phyloP scores from a whole-genome alignment of 164 flowering plant species.

The Magnolia sinica region DNA sequence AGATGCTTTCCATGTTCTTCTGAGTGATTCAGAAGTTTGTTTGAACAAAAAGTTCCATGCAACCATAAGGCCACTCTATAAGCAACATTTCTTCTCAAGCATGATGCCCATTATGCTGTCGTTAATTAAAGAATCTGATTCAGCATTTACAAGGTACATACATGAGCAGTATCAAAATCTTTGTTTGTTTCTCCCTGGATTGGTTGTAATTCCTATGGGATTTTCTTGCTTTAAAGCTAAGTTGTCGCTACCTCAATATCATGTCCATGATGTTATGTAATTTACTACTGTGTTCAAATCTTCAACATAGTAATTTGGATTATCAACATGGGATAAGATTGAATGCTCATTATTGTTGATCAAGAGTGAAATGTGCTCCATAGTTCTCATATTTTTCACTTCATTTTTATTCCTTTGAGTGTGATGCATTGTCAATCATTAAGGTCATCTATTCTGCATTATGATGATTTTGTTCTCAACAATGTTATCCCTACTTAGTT shows the following conservation, averaged over 20 bases:
- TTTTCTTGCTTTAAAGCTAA: background rate
- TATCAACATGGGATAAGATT: too few relatives aligned
- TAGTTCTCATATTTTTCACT: too few relatives aligned
- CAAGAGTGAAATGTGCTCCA: too few relatives aligned
- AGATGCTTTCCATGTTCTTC: constrained; percentile 73
- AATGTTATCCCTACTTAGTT: too few relatives aligned
- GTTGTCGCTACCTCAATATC: background rate
- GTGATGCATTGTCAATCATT: too few relatives aligned
- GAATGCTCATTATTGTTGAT: too few relatives aligned
- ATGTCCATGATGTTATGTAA: background rate
- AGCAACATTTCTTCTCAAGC: constrained; percentile 78
- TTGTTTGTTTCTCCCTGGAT: background rate
- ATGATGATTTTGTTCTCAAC: too few relatives aligned
- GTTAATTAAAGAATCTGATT: constrained; percentile 42
- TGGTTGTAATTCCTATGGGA: background rate
- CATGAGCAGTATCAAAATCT: background rate
- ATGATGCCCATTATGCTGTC: constrained; percentile 64
- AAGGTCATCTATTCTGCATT: too few relatives aligned
- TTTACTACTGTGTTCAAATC: background rate
- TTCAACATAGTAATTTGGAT: too few relatives aligned
- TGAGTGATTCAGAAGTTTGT: constrained; percentile 77
- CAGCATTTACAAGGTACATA: constrained; percentile 49
- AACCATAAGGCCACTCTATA: constrained; percentile 71
- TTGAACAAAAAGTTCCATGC: constrained; percentile 77
- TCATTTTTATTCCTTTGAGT: too few relatives aligned